Evolutionary conservation across 1,284 basidiomycete species (phyloP), one percentile per base, ranked within the genome.

Genomic region (Limonomyces culmigenus): DNA sequence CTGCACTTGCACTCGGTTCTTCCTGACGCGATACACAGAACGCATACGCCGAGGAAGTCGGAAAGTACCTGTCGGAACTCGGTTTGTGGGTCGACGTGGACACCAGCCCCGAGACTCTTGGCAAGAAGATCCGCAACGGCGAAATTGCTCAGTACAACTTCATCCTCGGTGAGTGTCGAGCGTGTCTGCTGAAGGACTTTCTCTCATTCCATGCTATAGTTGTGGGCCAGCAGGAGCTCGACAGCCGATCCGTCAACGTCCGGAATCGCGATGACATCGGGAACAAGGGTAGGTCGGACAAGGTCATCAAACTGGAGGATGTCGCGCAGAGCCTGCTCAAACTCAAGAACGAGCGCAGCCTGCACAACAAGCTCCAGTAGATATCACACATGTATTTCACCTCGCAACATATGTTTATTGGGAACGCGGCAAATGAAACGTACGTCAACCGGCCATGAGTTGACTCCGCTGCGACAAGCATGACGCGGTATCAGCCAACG

Each of bases 61-160:
- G 70, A 19, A 62, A 75, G 37, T 68, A 63, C 42, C 68, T 98
- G 11, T 67, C 65, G 44, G 65, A 69, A 37, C 59, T 70, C 5
- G 88, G 87, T 2, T 61, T 98, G 39, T 96, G 72, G 50, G 80
- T 84, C 27, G 95, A 98, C 48, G 89, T 86, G 12, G 95, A 98
- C 56, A 78, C 92, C 43, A 75, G 81, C 19, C 78, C 85, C 38
- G 85, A 96, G 54, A 98, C 95, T 2, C 70, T 98, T 19, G 80
- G 75, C 43, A 98, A 98, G 72, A 98, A 97, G 70, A 88, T 98
- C 49, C 70, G 87, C 19, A 92, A 89, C 50, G 87, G 80, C 19
- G 86, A 92, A 56, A 74, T 89, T 44, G 79, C 86, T 19, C 88
- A 92, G 53, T 95, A 95, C 64, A 98, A 96, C 63, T 97, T 96